Percentiles rank a stretch among this genome's conserved stretches.
Evolutionary conservation across 371 early-diverging fungal species (phyloP).

Genomic region (Syncephalastrum racemosum): DNA sequence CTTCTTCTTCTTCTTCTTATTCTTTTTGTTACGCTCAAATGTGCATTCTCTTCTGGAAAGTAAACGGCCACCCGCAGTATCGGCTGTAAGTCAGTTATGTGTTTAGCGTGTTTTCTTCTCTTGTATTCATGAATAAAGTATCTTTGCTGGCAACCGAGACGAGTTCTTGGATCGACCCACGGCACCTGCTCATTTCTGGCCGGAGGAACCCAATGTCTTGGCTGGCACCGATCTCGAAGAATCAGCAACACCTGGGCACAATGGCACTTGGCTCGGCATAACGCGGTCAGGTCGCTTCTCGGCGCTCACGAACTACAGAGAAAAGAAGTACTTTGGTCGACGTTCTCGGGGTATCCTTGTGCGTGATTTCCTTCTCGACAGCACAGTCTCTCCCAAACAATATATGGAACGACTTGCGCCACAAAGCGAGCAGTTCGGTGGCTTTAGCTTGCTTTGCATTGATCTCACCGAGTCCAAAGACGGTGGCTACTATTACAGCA

Average conservation of each 20-base stretch:
- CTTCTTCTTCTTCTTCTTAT: too few species aligned
- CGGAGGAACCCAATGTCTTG: constrained; percentile 30
- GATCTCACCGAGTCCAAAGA: constrained; percentile 30
- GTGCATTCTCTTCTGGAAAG: constrained; percentile 65
- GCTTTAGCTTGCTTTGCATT: constrained; percentile 56
- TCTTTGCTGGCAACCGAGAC: constrained; percentile 64
- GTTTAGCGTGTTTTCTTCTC: background rate
- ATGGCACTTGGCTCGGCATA: constrained; percentile 65
- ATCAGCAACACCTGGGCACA: constrained; percentile 17
- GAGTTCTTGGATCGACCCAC: constrained; percentile 55
- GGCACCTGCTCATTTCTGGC: constrained; percentile 58
- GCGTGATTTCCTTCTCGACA: constrained; percentile 34
- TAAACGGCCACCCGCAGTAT: constrained; percentile 50
- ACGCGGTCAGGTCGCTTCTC: constrained; percentile 52
- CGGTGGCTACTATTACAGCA: constrained; percentile 36
- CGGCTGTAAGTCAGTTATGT: constrained; percentile 38
- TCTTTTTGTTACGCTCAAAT: too few species aligned
- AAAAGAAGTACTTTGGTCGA: constrained; percentile 36
- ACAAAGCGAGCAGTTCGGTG: constrained; percentile 38
- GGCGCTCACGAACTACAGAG: constrained; percentile 60
- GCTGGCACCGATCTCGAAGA: constrained; percentile 44
- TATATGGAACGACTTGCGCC: constrained; percentile 25
- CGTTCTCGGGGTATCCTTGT: constrained; percentile 56
- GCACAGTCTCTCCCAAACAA: constrained; percentile 15
- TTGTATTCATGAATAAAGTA: constrained; percentile 26